phyloP scores from a whole-genome alignment of 495 filamentous ascomycete genomes.

The Penicillium bovifimosum region DNA sequence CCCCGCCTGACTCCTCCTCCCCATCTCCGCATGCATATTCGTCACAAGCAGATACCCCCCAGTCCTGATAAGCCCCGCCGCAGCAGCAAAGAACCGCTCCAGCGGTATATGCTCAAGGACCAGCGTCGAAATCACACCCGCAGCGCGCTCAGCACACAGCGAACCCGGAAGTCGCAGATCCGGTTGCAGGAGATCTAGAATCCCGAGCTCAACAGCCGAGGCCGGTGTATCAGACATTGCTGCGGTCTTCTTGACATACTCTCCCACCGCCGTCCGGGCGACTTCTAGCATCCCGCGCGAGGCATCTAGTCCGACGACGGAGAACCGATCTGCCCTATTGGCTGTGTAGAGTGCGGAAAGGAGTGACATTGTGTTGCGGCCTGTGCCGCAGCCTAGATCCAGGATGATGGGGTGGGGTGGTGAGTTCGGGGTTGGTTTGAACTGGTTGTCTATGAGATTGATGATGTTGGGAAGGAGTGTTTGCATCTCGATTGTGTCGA shows the following conservation, averaged over 20 bases:
- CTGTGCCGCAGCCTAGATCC: constrained; percentile 62
- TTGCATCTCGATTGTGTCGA: constrained; percentile 57
- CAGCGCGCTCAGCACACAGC: constrained; percentile 21
- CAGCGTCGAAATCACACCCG: constrained; percentile 57
- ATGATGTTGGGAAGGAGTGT: constrained; percentile 52
- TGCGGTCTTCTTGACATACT: background rate
- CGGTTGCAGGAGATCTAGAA: constrained; percentile 32
- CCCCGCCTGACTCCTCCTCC: constrained; percentile 59
- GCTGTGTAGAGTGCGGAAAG: constrained; percentile 17
- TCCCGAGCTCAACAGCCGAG: constrained; percentile 11
- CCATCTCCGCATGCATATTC: constrained; percentile 74
- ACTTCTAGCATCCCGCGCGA: constrained; percentile 51
- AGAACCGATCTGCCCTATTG: constrained; percentile 6
- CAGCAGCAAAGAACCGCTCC: constrained; percentile 49
- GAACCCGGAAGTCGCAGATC: constrained; percentile 13
- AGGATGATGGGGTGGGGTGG: constrained; percentile 39
- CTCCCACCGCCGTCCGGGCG: constrained; percentile 32
- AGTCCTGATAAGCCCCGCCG: constrained; percentile 40
- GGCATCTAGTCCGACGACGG: constrained; percentile 47
- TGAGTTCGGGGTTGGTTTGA: constrained; percentile 11
- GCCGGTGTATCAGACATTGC: background rate
- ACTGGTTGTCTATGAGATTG: constrained; percentile 15
- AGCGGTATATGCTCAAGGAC: constrained; percentile 66
- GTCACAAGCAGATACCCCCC: constrained; percentile 57
- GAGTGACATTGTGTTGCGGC: constrained; percentile 60